Base-by-base conservation (phyloP, 495 filamentous ascomycete genomes). In the Cudoniella acicularis region DNA sequence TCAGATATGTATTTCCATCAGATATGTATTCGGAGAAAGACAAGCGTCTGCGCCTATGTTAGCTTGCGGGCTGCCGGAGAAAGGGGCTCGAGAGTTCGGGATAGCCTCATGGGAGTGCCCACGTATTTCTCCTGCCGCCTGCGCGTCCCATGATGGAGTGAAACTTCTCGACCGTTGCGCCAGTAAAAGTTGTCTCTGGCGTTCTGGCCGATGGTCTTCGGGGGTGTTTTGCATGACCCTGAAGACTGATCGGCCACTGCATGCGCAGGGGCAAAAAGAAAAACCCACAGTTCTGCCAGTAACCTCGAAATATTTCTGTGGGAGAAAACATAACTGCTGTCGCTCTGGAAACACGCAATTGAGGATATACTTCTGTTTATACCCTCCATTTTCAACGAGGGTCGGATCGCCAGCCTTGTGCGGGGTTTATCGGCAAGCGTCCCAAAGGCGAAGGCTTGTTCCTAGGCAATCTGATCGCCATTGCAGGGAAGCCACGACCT, bases 371-470 rank as follows among this genome's bases (percentile, higher is more conserved):
- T n/a, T n/a, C n/a, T 50, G 2, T 21, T 50, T 25, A 18, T 22
- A 6, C 21, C 22, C 48, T 25, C 6, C 48, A 11, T 9, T 21
- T 50, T 24, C 16, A 51, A 21, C 18, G 21, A 52, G 26, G 42
- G 51, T 41, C 54, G 46, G 25, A 50, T 57, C 18, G 51, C 16
- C 56, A 63, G 61, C 61, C 61, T 63, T 24, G 61, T 57, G 62
- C 62, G 62, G 62, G 62, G 62, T 60, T 56, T 56, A 10, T 55
- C 50, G 48, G 57, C 9, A 11, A 45, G 36, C 23, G 18, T 8
- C 16, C 17, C 30, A 22, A 46, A 49, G 20, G 26, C 55, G 40
- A 23, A 48, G 20, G n/a, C 36, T 40, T 23, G 17, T 46, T 20
- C 10, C 52, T 20, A 22, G 6, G 40, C 20, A 52, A 36, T 50